These are phyloP conservation scores for Erysimum cheiranthoides DNA, from an alignment of 345 rosid species.

Conservation along the genomic window DNA sequence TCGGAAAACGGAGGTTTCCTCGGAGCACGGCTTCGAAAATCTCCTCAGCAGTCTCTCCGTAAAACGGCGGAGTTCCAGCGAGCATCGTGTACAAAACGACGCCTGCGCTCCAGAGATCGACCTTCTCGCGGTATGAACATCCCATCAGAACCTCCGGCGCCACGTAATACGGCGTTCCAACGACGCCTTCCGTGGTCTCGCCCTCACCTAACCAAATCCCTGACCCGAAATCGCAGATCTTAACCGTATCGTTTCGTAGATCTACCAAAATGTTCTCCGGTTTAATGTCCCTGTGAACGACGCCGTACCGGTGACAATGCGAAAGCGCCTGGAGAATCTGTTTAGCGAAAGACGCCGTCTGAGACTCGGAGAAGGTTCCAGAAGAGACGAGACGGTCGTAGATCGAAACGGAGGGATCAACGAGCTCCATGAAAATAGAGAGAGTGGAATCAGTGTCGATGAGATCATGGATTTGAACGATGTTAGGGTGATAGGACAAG, in stretches of 20 bases:
- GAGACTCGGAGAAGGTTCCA: slow-evolving; percentile 50
- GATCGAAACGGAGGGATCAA: slow-evolving; percentile 57
- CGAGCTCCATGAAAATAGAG: slow-evolving; percentile 65
- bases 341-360: slow-evolving; percentile 53
- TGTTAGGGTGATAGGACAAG: slow-evolving; percentile 63
- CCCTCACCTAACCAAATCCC: slow-evolving; percentile 55
- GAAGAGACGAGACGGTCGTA: slow-evolving; percentile 51
- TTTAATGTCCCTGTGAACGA: slow-evolving; percentile 81
- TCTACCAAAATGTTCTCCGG: slow-evolving; percentile 79
- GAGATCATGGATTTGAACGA: slow-evolving; percentile 58
- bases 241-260: slow-evolving; percentile 47
- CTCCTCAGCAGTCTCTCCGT: slow-evolving; percentile 68
- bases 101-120: slow-evolving; percentile 83
- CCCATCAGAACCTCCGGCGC: slow-evolving; percentile 87
- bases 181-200: slow-evolving; percentile 54
- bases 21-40: slow-evolving; percentile 70
- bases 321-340: slow-evolving; percentile 63
- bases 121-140: slow-evolving; percentile 62
- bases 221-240: slow-evolving; percentile 78
- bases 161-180: slow-evolving; percentile 90
- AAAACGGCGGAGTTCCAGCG: slow-evolving; percentile 76
- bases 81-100: slow-evolving; percentile 75
- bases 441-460: slow-evolving; percentile 65
- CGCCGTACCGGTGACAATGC: slow-evolving; percentile 72
- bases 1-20: slow-evolving; percentile 75